A percentile compares a stretch with the other conserved stretches of the same genome.
Conservation (phyloP, 2,329 filamentous ascomycete genomes). For the Monilinia aucupariae region DNA sequence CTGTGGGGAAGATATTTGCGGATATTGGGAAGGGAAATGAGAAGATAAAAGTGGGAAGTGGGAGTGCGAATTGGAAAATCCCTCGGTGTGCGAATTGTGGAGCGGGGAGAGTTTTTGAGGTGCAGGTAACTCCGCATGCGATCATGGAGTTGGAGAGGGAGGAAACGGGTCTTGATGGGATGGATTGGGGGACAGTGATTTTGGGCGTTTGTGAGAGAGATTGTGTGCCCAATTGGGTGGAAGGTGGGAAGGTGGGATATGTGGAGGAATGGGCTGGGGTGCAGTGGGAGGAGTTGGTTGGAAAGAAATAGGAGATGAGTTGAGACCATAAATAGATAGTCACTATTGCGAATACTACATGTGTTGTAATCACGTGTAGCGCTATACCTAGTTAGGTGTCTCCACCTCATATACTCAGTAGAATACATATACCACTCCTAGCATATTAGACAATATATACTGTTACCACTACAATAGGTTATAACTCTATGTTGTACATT, state of each 20-base stretch:
- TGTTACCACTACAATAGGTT: too few species aligned
- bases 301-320: constrained; percentile 16
- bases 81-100: constrained; percentile 76
- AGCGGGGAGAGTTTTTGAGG: constrained; percentile 72
- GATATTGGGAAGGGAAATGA: constrained; percentile 20
- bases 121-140: constrained; percentile 85
- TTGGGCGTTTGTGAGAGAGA: constrained; percentile 78
- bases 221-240: constrained; percentile 58
- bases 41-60: constrained; percentile 23
- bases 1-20: constrained; percentile 60
- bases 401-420: too few species aligned
- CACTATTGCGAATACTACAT: constrained; percentile 3
- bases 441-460: too few species aligned
- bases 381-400: too few species aligned
- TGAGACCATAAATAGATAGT: neutral
- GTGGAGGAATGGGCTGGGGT: constrained; percentile 96
- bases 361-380: too few species aligned
- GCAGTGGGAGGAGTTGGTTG: constrained; percentile 80
- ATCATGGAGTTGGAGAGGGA: constrained; percentile 84
- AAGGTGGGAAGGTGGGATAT: constrained; percentile 61
- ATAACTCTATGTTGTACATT: too few species aligned
- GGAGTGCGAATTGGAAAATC: constrained; percentile 43
- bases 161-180: constrained; percentile 67
- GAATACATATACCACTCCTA: too few species aligned
- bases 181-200: constrained; percentile 97